Evolutionary conservation across 2,329 filamentous ascomycete genomes (phyloP).

Genomic region (Aureobasidium uvarum): DNA sequence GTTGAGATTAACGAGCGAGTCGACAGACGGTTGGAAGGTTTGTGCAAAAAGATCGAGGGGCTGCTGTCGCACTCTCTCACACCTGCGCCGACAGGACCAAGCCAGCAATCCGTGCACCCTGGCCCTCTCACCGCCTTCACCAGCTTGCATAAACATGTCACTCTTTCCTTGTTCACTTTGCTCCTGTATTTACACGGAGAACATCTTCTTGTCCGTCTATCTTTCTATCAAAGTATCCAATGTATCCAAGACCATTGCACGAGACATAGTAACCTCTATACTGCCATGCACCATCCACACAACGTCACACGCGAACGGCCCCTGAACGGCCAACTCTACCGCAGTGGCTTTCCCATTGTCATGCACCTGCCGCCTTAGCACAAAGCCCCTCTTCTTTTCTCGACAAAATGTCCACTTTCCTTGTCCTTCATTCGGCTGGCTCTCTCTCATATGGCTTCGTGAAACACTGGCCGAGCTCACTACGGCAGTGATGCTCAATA

Average conservation of each 20-base stretch:
- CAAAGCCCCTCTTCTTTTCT: not conserved
- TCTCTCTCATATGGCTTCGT: not conserved
- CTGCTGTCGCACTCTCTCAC: constrained; percentile 19
- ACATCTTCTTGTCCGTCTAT: not conserved
- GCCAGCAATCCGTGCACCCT: not conserved
- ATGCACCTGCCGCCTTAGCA: not conserved
- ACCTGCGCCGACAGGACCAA: not conserved
- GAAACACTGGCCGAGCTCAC: constrained; percentile 4
- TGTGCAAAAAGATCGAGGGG: constrained; percentile 15
- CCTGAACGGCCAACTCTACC: constrained; percentile 11
- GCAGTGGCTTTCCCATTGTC: constrained; percentile 13
- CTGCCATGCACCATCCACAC: constrained; percentile 1
- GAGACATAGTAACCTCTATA: not conserved
- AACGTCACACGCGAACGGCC: constrained; percentile 24
- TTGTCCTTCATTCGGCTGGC: not conserved
- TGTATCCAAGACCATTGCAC: not conserved
- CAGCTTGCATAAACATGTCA: not conserved
- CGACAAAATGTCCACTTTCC: not conserved
- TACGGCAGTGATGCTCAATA: not conserved
- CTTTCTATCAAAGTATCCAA: too few species aligned
- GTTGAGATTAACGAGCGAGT: constrained; percentile 15
- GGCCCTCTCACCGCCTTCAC: constrained; percentile 8
- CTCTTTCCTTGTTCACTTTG: not conserved
- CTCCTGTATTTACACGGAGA: not conserved
- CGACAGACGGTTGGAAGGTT: constrained; percentile 1